phyloP scores from a whole-genome alignment of 2,329 filamentous ascomycete genomes.

The Penicillium sp. region DNA sequence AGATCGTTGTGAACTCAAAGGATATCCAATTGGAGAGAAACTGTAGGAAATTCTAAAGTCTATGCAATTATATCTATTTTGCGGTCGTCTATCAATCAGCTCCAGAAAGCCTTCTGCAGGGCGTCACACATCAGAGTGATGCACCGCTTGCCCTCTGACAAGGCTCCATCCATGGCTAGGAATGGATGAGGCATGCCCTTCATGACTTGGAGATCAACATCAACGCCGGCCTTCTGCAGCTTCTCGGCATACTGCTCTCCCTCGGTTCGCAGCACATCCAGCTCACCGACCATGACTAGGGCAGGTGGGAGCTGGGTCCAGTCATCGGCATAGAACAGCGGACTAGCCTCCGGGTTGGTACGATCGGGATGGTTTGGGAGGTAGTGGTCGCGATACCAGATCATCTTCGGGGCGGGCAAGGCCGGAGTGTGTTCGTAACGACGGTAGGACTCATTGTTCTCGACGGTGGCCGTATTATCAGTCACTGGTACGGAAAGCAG shows the following conservation, averaged over 20 bases:
- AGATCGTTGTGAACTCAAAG: no score
- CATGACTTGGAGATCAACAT: conserved; percentile 56
- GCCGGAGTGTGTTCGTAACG: conserved; percentile 58
- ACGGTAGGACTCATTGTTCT: conserved; percentile 53
- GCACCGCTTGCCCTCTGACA: conserved; percentile 56
- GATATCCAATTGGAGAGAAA: neutral
- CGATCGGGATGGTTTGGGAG: conserved; percentile 54
- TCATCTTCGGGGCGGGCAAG: conserved; percentile 61
- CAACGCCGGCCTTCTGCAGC: conserved; percentile 52
- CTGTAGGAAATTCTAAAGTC: neutral
- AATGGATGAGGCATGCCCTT: conserved; percentile 63
- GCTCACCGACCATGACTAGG: conserved; percentile 58
- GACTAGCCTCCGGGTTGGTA: conserved; percentile 58
- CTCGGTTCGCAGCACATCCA: conserved; percentile 62
- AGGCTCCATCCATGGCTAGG: conserved; percentile 60
- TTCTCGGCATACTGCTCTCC: conserved; percentile 57
- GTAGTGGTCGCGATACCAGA: conserved; percentile 65
- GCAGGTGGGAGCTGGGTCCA: conserved; percentile 58
- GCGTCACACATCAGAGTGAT: conserved; percentile 53
- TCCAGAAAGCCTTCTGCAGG: conserved; percentile 38
- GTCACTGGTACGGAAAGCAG: conserved; percentile 62
- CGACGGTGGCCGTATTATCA: conserved; percentile 59
- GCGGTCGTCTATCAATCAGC: conserved; percentile 25
- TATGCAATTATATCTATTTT: conserved; percentile 8
- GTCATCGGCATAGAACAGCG: conserved; percentile 55